These are phyloP conservation scores for Helenozyma rhizophorensis DNA, from an alignment of 805 yeast genomes.

Conservation along the genomic window DNA sequence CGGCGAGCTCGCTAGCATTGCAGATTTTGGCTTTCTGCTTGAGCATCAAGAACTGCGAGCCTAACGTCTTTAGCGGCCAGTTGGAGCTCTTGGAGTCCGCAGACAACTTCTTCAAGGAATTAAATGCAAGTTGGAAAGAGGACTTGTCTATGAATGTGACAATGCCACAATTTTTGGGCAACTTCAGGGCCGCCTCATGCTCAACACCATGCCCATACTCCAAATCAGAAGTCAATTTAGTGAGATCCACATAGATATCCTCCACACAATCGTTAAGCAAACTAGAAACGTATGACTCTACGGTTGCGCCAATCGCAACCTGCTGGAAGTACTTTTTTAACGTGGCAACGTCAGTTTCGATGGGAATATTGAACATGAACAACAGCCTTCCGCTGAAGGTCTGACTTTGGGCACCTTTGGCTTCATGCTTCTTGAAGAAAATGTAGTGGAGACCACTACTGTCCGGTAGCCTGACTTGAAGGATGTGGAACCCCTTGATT, in stretches of 20 bases:
- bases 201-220: slow-evolving; percentile 27
- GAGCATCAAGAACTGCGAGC: slow-evolving; percentile 42
- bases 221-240: slow-evolving; percentile 56
- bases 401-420: slow-evolving; percentile 26
- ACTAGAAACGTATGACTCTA: slow-evolving; percentile 43
- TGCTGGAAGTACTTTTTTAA: slow-evolving; percentile 55
- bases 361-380: slow-evolving; percentile 77
- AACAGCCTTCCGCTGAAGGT: slow-evolving; percentile 41
- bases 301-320: slow-evolving; percentile 60
- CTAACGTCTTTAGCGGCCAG: slow-evolving; percentile 39
- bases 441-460: slow-evolving; percentile 48
- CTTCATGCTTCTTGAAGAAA: slow-evolving; percentile 61
- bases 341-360: slow-evolving; percentile 47
- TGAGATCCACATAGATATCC: slow-evolving; percentile 45
- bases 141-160: slow-evolving; percentile 71
- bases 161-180: slow-evolving; percentile 73
- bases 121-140: slow-evolving; percentile 59
- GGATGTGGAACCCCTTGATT: slow-evolving; percentile 54
- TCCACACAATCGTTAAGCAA: slow-evolving; percentile 37
- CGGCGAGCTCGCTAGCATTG: slow-evolving; percentile 49
- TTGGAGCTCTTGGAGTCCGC: slow-evolving; percentile 17
- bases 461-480: slow-evolving; percentile 44
- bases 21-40: slow-evolving; percentile 31
- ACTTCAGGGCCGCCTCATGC: slow-evolving; percentile 33
- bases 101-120: slow-evolving; percentile 52